Base-by-base conservation (phyloP, 495 filamentous ascomycete genomes). In the Neurospora cerealis region DNA sequence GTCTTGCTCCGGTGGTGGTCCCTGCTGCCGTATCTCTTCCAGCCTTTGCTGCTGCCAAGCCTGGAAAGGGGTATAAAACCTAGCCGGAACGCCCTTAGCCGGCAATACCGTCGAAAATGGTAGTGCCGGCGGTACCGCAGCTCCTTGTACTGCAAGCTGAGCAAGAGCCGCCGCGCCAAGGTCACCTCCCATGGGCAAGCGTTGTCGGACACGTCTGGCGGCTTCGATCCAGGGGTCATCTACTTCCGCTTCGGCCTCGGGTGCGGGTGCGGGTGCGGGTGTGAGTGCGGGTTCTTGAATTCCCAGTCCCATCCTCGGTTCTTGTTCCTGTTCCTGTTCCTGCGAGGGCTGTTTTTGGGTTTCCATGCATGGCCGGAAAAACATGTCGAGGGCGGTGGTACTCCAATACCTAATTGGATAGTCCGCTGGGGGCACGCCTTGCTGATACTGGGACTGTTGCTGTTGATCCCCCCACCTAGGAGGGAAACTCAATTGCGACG, bases 391-490 rank as follows among this genome's bases (percentile, higher is more conserved):
- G 1, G 54, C 54, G 54, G 54, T 17, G 15, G 54, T 66, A 66
- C 15, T 36, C 54, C 54, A 66, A 36, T 66, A 32, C 54, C 54
- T 34, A 66, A 3, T 34, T 34, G 54, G 54, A 6, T 66, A 34
- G 15, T 66, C 28, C 15, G 15, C 32, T 36, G 54, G 28, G 15
- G 54, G 32, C 1, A 2, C 0, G 54, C 5, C 15, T 66, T 66
- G 54, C 15, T 66, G 28, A 1, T 66, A 19, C 28, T 66, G 54
- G 7, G 54, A 19, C 15, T 66, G 54, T 66, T 66, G 15, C 28
- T 34, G 28, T 36, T 66, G 54, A 21, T 48, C 69, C 15, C 71
- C 5, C 72, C 74, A 71, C 39, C 37, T 28, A 15, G 78, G 78
- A 34, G 78, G 74, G 21, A 42, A 78, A 6, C 70, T 28, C 1